These are phyloP conservation scores for Sequoia sempervirens DNA, from an alignment of 75 land plant species.

Conservation along the genomic window DNA sequence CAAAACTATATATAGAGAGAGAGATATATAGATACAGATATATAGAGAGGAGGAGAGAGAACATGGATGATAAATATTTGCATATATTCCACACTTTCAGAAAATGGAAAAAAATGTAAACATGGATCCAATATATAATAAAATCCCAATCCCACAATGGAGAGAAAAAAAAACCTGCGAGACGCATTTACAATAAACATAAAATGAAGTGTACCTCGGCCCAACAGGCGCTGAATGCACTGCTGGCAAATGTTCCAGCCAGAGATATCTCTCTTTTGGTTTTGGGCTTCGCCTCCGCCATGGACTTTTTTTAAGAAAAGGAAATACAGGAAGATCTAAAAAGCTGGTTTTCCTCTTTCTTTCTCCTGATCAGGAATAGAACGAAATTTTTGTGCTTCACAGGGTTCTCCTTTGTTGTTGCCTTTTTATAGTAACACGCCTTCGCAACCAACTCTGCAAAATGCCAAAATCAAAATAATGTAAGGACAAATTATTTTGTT, in stretches of 20 bases:
- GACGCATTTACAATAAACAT: not conserved
- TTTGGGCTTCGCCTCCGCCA: slow-evolving; percentile 22
- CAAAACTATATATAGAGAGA: no score
- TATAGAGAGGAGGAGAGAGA: no score
- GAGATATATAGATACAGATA: no score
- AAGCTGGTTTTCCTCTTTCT: not conserved
- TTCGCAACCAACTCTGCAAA: not conserved
- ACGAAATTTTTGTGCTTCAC: not conserved
- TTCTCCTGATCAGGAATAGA: not conserved
- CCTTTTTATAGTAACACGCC: not conserved
- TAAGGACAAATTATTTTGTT: not conserved
- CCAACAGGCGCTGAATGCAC: slow-evolving; percentile 92
- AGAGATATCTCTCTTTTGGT: slow-evolving; percentile 54
- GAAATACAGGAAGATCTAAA: not conserved
- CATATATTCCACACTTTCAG: not conserved
- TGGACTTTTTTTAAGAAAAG: not conserved
- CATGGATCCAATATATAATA: not conserved
- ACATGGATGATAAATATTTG: no score
- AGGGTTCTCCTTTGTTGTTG: not conserved
- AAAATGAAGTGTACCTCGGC: slow-evolving; percentile 75
- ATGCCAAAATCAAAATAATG: not conserved
- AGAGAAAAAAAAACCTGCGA: not conserved
- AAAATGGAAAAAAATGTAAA: not conserved
- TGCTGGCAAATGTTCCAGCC: slow-evolving; percentile 75
- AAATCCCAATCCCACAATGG: not conserved